Conservation (phyloP, 768 basidiomycete species). For the Phanerochaete carnosa region DNA sequence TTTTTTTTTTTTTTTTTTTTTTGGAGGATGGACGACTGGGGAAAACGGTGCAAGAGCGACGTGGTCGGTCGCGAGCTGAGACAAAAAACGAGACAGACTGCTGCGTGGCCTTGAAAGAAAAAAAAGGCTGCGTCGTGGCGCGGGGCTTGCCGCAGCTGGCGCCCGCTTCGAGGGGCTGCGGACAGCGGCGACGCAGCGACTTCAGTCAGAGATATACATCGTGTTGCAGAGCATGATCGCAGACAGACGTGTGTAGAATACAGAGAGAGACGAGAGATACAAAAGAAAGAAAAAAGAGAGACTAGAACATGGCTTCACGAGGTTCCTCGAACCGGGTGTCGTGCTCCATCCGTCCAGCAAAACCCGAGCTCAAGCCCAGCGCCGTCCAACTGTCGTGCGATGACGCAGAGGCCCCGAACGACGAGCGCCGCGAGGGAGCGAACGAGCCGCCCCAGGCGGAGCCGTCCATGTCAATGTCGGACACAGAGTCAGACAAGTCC, state of each 20-base stretch:
- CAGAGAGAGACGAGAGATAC: neutral
- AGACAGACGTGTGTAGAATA: no score
- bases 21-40: neutral
- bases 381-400: constrained; percentile 26
- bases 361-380: constrained; percentile 40
- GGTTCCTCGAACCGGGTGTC: constrained; percentile 6
- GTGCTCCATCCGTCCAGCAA: constrained; percentile 18
- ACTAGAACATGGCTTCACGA: constrained; percentile 9
- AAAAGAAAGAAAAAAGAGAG: neutral
- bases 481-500: constrained; percentile 1
- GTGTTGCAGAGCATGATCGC: no score
- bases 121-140: no score
- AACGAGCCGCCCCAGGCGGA: constrained; percentile 10
- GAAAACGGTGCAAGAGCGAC: no score
- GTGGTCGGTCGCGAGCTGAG: no score
- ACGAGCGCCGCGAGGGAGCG: constrained; percentile 11
- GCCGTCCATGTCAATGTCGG: constrained; percentile 5
- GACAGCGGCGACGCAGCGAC: no score
- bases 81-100: no score
- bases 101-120: no score
- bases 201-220: no score
- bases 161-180: no score
- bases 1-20: no score
- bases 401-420: constrained; percentile 6
- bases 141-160: neutral